These are phyloP conservation scores for Lantana camara DNA, from an alignment of 257 asterid species.

Conservation along the genomic window DNA sequence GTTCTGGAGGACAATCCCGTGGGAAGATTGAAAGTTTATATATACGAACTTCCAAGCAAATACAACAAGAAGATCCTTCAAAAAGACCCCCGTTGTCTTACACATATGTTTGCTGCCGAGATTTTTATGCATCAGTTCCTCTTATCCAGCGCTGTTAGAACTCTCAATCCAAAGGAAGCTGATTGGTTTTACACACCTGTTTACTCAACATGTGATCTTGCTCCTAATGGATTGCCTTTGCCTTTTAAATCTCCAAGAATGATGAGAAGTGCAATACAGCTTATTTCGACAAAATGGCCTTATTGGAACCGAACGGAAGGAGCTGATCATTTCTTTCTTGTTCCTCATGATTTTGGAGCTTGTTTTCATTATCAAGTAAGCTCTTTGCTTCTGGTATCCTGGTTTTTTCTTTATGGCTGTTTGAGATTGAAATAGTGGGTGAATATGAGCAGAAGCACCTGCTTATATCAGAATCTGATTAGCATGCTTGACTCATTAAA, in stretches of 20 bases:
- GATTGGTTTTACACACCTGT: conserved; percentile 91
- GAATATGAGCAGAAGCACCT: neutral
- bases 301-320: conserved; percentile 86
- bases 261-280: conserved; percentile 88
- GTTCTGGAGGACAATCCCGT: conserved; percentile 86
- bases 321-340: conserved; percentile 85
- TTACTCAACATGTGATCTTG: conserved; percentile 78
- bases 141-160: conserved; percentile 73
- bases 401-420: no score
- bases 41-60: conserved; percentile 88
- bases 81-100: conserved; percentile 81
- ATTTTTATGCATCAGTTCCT: conserved; percentile 79
- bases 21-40: conserved; percentile 75
- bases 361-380: conserved; percentile 85
- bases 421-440: neutral
- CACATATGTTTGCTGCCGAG: conserved; percentile 96
- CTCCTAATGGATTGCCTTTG: conserved; percentile 81
- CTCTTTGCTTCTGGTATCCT: neutral
- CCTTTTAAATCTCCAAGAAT: conserved; percentile 83
- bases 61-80: conserved; percentile 81
- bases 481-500: no score
- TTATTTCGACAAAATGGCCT: conserved; percentile 76
- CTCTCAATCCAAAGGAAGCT: conserved; percentile 80
- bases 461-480: no score
- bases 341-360: conserved; percentile 91